Conservation (phyloP, 352 stramenopile species). For the Pythium chondricola region DNA sequence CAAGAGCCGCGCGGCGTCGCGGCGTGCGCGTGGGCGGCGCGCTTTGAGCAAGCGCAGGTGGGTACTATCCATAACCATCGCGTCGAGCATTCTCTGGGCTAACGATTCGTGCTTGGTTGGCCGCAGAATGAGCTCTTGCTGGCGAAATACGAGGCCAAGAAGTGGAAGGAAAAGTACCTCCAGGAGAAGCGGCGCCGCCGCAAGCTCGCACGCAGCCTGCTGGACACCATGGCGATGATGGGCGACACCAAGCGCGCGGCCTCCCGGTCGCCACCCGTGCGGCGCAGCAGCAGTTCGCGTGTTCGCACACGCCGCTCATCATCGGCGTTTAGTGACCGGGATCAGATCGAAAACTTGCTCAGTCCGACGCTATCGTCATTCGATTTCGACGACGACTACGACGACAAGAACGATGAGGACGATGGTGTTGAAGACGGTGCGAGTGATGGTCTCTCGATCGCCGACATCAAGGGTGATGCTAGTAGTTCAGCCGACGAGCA, state of each 20-base stretch:
- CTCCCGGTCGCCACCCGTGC: too few relatives aligned
- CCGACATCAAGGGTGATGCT: not conserved
- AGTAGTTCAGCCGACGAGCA: not conserved
- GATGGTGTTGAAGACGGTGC: conserved; percentile 9
- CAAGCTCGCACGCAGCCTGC: conserved; percentile 50
- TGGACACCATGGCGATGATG: conserved; percentile 51
- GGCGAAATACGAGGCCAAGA: conserved; percentile 56
- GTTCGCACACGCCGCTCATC: conserved; percentile 26
- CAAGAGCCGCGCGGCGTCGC: too few relatives aligned
- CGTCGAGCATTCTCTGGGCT: not conserved
- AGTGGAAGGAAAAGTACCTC: conserved; percentile 81
- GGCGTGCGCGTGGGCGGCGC: conserved; percentile 19
- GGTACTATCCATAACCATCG: not conserved
- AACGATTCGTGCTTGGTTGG: conserved; percentile 2
- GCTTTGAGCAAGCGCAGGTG: conserved; percentile 19
- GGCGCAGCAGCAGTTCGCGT: not conserved
- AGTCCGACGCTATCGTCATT: conserved; percentile 83
- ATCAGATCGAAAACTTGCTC: conserved; percentile 59
- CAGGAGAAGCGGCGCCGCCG: conserved; percentile 63
- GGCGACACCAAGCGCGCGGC: conserved; percentile 15
- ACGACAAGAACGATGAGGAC: conserved; percentile 29
- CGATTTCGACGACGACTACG: conserved; percentile 77
- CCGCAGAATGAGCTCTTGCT: conserved; percentile 55
- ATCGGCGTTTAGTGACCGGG: conserved; percentile 34
- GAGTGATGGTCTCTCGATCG: not conserved